Evolutionary conservation across 495 filamentous ascomycete species (phyloP).

Genomic region (Hyaloscypha variabilis): DNA sequence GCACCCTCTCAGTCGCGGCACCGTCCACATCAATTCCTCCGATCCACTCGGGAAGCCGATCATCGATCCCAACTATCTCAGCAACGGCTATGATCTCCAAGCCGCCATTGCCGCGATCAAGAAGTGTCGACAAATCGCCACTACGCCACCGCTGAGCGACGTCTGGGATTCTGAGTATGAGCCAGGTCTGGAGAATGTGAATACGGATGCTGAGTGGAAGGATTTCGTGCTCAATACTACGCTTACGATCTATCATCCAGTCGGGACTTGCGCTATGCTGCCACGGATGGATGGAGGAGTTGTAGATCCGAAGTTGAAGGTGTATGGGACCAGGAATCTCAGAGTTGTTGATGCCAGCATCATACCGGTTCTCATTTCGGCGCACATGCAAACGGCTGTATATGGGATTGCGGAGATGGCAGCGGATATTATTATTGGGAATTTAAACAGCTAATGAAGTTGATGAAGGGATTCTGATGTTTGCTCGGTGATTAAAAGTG

Average conservation of each 20-base stretch:
- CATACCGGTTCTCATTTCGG: constrained; percentile 48
- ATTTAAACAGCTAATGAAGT: neutral
- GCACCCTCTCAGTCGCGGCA: constrained; percentile 55
- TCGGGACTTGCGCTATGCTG: constrained; percentile 39
- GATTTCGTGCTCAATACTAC: constrained; percentile 34
- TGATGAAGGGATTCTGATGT: too few species aligned
- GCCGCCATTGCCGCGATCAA: constrained; percentile 44
- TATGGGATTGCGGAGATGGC: constrained; percentile 60
- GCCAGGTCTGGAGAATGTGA: constrained; percentile 20
- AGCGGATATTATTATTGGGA: constrained; percentile 54
- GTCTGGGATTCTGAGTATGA: constrained; percentile 40
- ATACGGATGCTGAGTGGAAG: constrained; percentile 37
- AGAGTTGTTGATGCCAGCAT: constrained; percentile 59
- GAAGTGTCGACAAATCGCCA: constrained; percentile 44
- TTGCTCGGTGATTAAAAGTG: too few species aligned
- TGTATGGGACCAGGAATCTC: constrained; percentile 50
- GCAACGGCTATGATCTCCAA: constrained; percentile 53
- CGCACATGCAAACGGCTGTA: constrained; percentile 52
- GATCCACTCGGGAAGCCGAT: constrained; percentile 23
- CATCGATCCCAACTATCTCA: constrained; percentile 59
- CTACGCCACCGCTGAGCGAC: constrained; percentile 38
- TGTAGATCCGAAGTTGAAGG: constrained; percentile 52
- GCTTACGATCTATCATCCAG: constrained; percentile 41
- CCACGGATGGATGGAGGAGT: constrained; percentile 42
- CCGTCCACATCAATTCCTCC: constrained; percentile 47